Base-by-base conservation (phyloP, 768 basidiomycete species). In the Tricholoma terreum region DNA sequence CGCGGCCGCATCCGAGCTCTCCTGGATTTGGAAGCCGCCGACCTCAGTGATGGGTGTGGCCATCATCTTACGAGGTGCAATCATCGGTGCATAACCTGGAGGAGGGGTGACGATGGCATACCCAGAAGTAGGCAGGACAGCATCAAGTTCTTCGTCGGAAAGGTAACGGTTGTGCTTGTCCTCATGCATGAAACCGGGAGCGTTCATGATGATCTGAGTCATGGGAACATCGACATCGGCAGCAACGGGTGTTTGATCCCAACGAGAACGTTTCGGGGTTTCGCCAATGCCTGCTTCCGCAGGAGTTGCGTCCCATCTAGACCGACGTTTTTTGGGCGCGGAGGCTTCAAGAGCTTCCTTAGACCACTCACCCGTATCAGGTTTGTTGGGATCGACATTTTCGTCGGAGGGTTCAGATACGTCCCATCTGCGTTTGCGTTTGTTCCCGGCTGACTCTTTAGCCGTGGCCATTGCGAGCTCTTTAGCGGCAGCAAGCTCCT, bases 91-190 rank as follows among this genome's bases (percentile, higher is more conserved):
- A 78, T 98, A 98, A 52, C 94, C 96, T 43, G 91, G 87, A 22
- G 97, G 97, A 59, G 97, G 93, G 34, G 90, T 86, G 69, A 98
- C 94, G 60, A 98, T 90, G 58, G 82, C 81, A 71, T 98, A 99
- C 48, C 97, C 97, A 54, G 84, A 77, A 8, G 83, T 70, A 35
- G 97, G 97, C 38, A 98, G 85, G 58, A 98, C 80, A 12, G 86
- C 85, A 63, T 98, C 92, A 52, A 98, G 84, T 75, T 98, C 97
- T 71, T 98, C 95, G 71, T 98, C 96, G 7, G 91, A 84, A 45
- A 98, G 85, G 65, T 91, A 94, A n/a, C 94, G 84, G 66, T 97
- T 97, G 69, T 97, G 92, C 66, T 94, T 94, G 76, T 98, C 94
- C 63, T 94, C 92, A 60, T 94, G 90, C 83, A 88, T 85, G 76